These are phyloP conservation scores for Daldinia sp. DNA, from an alignment of 2,329 filamentous ascomycete genomes.

Conservation along the genomic window DNA sequence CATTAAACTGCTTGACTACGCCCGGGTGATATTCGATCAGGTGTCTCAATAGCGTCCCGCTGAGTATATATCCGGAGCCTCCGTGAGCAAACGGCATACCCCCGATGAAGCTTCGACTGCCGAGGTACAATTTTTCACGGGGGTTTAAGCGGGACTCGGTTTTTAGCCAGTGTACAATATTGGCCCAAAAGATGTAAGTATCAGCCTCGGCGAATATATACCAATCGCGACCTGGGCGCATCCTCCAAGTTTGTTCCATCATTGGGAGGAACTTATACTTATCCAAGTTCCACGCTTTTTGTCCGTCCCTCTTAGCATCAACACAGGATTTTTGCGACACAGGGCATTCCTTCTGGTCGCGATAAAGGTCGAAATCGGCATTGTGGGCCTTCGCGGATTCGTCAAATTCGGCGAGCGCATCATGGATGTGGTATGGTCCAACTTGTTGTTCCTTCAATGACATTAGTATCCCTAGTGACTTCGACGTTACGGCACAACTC, in stretches of 20 bases:
- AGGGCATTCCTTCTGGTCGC: slow-evolving; percentile 56
- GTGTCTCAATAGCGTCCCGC: slow-evolving; percentile 59
- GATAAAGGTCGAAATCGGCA: slow-evolving; percentile 56
- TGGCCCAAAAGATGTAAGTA: slow-evolving; percentile 65
- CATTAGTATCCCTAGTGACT: slow-evolving; percentile 5
- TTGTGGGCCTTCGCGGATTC: slow-evolving; percentile 51
- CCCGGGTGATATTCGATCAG: slow-evolving; percentile 55
- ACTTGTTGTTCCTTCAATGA: slow-evolving; percentile 57
- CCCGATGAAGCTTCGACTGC: slow-evolving; percentile 58
- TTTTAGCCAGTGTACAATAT: slow-evolving; percentile 59
- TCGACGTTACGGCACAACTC: slow-evolving; percentile 4
- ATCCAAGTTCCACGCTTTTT: slow-evolving; percentile 62
- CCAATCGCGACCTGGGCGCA: slow-evolving; percentile 63
- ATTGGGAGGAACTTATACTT: slow-evolving; percentile 70
- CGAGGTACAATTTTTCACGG: slow-evolving; percentile 57
- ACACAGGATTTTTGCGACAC: slow-evolving; percentile 57
- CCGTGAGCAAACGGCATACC: slow-evolving; percentile 63
- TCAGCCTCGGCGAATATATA: slow-evolving; percentile 69
- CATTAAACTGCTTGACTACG: slow-evolving; percentile 57
- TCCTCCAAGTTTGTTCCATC: slow-evolving; percentile 62
- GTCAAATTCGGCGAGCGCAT: slow-evolving; percentile 49
- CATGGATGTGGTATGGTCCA: slow-evolving; percentile 53
- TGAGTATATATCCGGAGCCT: slow-evolving; percentile 65
- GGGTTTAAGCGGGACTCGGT: slow-evolving; percentile 52
- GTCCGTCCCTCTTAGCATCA: slow-evolving; percentile 44